Evolutionary conservation across 768 basidiomycete genomes (phyloP).

Genomic region (Suillus lakei): DNA sequence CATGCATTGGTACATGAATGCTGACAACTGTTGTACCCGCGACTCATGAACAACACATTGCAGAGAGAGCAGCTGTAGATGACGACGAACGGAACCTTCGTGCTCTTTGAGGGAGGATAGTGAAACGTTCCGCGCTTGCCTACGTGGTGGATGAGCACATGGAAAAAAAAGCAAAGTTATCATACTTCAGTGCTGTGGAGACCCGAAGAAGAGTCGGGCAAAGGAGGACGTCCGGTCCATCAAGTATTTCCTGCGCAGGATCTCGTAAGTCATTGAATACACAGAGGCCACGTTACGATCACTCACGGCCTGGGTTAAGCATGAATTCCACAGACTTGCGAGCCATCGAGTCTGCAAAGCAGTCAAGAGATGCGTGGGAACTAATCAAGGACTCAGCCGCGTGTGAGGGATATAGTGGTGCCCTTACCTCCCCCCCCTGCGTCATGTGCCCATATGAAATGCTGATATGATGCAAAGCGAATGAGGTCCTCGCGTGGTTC

Average conservation of each 20-base stretch:
- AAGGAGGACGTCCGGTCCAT: slow-evolving; percentile 49
- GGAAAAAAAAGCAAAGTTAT: neutral
- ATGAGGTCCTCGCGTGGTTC: slow-evolving; percentile 41
- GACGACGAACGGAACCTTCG: slow-evolving; percentile 41
- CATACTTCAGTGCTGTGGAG: slow-evolving; percentile 47
- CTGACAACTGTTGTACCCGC: slow-evolving; percentile 48
- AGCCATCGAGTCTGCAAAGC: slow-evolving; percentile 54
- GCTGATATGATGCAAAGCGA: slow-evolving; percentile 58
- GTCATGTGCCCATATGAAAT: slow-evolving; percentile 54
- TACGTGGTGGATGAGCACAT: slow-evolving; percentile 25
- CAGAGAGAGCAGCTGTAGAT: slow-evolving; percentile 42
- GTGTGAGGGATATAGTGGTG: neutral
- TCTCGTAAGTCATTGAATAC: slow-evolving; percentile 6
- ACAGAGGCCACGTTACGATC: neutral
- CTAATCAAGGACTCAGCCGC: slow-evolving; percentile 28
- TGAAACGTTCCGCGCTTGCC: slow-evolving; percentile 46
- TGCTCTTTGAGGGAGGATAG: slow-evolving; percentile 46
- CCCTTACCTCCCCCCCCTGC: slow-evolving; percentile 47
- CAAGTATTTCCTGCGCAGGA: slow-evolving; percentile 19
- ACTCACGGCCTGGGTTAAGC: neutral
- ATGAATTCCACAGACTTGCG: slow-evolving; percentile 49
- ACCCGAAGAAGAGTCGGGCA: slow-evolving; percentile 45
- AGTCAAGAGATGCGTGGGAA: slow-evolving; percentile 33
- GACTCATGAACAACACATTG: slow-evolving; percentile 42
- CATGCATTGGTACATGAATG: slow-evolving; percentile 46